phyloP scores from a whole-genome alignment of 768 basidiomycete genomes.

The Pluteus cervinus region DNA sequence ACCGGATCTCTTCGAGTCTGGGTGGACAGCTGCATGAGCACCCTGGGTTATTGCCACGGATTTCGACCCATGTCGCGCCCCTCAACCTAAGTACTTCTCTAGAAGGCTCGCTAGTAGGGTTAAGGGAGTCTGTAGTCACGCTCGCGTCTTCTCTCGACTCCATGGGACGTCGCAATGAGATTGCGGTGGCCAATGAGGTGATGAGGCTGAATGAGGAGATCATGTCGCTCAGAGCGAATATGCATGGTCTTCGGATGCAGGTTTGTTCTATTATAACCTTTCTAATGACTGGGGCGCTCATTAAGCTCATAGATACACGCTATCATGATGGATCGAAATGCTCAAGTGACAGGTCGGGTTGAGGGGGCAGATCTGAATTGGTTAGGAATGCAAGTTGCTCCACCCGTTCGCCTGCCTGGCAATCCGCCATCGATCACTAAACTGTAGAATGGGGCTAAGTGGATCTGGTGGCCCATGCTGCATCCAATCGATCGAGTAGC shows the following conservation, averaged over 20 bases:
- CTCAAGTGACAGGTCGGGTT: conserved; percentile 43
- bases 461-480: conserved; percentile 43
- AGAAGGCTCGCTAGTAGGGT: conserved; percentile 51
- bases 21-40: too few relatives aligned
- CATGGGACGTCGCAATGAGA: conserved; percentile 55
- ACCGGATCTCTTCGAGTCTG: conserved; percentile 10
- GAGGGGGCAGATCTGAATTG: conserved; percentile 16
- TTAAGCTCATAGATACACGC: conserved; percentile 43
- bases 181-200: conserved; percentile 65
- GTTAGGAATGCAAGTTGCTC: conserved; percentile 7
- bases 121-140: conserved; percentile 55
- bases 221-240: conserved; percentile 55
- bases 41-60: not conserved
- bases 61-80: conserved; percentile 40
- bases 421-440: conserved; percentile 12
- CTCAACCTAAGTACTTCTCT: conserved; percentile 56
- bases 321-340: conserved; percentile 74
- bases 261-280: conserved; percentile 27
- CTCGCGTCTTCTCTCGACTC: conserved; percentile 59
- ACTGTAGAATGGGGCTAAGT: conserved; percentile 11
- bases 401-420: conserved; percentile 8
- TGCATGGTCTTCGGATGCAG: conserved; percentile 80
- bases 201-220: conserved; percentile 71
- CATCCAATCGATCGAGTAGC: conserved; percentile 75
- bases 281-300: conserved; percentile 9